Evolutionary conservation across 805 yeast genomes (phyloP).

Genomic region (Kockiozyma suomiensis): DNA sequence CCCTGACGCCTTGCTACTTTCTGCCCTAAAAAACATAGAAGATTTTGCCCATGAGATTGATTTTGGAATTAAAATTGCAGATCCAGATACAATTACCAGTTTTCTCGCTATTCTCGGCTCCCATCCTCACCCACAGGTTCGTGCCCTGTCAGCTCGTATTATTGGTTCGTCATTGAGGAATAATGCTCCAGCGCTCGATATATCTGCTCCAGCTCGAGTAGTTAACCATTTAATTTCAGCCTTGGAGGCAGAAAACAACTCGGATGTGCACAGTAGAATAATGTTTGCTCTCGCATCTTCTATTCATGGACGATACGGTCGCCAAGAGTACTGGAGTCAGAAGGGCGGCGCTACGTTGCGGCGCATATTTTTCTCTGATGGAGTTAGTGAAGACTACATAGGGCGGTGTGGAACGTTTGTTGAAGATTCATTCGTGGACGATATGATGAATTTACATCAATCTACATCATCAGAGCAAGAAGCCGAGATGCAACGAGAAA

Average conservation of each 20-base stretch:
- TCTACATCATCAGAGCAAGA: neutral
- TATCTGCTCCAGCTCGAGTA: constrained; percentile 23
- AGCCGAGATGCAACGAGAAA: constrained; percentile 13
- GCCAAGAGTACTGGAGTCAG: constrained; percentile 25
- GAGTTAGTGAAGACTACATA: constrained; percentile 17
- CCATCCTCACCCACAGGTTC: constrained; percentile 27
- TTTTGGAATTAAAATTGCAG: constrained; percentile 53
- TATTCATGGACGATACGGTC: constrained; percentile 32
- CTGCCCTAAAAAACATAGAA: constrained; percentile 42
- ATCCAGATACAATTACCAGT: constrained; percentile 38
- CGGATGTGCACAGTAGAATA: constrained; percentile 29
- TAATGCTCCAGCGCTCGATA: constrained; percentile 61
- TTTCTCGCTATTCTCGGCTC: constrained; percentile 20
- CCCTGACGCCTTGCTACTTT: neutral
- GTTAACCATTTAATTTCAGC: constrained; percentile 21
- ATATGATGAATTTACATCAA: constrained; percentile 4
- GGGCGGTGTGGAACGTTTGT: constrained; percentile 30
- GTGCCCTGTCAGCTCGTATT: constrained; percentile 61
- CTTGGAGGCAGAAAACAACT: constrained; percentile 28
- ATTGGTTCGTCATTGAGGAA: constrained; percentile 73
- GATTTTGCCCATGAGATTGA: constrained; percentile 66
- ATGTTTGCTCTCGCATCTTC: constrained; percentile 37
- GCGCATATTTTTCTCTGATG: constrained; percentile 12
- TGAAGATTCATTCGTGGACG: constrained; percentile 30
- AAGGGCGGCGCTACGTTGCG: constrained; percentile 30